Evolutionary conservation across 2,329 filamentous ascomycete genomes (phyloP).

Genomic region (Xylaria sp.): DNA sequence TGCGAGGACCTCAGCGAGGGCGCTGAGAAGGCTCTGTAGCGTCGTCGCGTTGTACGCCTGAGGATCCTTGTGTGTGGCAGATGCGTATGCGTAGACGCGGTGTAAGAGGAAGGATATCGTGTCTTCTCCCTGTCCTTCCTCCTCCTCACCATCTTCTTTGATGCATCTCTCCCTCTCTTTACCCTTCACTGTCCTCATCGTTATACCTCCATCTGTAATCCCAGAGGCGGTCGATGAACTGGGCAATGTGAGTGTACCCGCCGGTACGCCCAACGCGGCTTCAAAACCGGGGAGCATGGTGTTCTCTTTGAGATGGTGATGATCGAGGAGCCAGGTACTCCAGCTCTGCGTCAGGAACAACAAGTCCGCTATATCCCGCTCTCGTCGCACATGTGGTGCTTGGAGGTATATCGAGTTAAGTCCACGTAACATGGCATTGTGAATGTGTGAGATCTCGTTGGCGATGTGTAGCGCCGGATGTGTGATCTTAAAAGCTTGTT

Average conservation of each 20-base stretch:
- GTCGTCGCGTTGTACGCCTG: slow-evolving; percentile 21
- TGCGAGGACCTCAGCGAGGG: slow-evolving; percentile 32
- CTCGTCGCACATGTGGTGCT: slow-evolving; percentile 46
- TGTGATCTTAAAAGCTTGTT: slow-evolving; percentile 37
- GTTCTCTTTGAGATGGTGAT: slow-evolving; percentile 49
- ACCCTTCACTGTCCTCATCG: background rate
- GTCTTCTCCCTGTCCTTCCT: slow-evolving; percentile 10
- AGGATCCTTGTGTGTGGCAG: slow-evolving; percentile 27
- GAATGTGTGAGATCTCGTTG: slow-evolving; percentile 50
- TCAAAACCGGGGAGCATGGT: slow-evolving; percentile 49
- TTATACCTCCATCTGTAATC: background rate
- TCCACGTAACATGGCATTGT: slow-evolving; percentile 53
- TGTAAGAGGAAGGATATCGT: slow-evolving; percentile 29
- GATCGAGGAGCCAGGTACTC: slow-evolving; percentile 47
- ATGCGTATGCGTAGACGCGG: slow-evolving; percentile 35
- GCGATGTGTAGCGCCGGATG: slow-evolving; percentile 47
- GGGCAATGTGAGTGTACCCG: slow-evolving; percentile 34
- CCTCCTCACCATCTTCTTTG: background rate
- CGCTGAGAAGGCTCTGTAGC: slow-evolving; percentile 22
- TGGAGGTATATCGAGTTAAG: slow-evolving; percentile 54
- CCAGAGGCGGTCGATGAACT: background rate
- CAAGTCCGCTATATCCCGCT: slow-evolving; percentile 49
- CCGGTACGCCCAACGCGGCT: slow-evolving; percentile 40
- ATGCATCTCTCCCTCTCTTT: slow-evolving; percentile 3
- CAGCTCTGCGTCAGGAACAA: slow-evolving; percentile 48